Evolutionary conservation across 2,329 filamentous ascomycete genomes (phyloP).

Genomic region (Claviceps paspali): DNA sequence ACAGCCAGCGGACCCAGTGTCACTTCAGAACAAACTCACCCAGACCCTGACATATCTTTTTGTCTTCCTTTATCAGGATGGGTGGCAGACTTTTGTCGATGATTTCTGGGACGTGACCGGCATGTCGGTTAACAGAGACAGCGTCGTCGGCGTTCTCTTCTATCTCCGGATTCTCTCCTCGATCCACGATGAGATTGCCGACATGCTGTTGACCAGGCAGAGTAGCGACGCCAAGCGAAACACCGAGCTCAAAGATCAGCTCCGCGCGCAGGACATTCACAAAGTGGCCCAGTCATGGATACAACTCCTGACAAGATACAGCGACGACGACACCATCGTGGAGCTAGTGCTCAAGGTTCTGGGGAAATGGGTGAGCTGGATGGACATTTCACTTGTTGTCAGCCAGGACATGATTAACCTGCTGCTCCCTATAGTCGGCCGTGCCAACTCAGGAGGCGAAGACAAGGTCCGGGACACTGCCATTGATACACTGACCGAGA

Average conservation of each 20-base stretch:
- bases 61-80: slow-evolving; percentile 66
- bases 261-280: slow-evolving; percentile 72
- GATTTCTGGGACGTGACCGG: slow-evolving; percentile 71
- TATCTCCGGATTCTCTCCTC: slow-evolving; percentile 81
- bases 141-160: slow-evolving; percentile 61
- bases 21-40: slow-evolving; percentile 91
- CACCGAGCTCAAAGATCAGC: slow-evolving; percentile 77
- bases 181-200: slow-evolving; percentile 94
- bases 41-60: slow-evolving; percentile 94
- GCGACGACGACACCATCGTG: slow-evolving; percentile 54
- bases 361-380: slow-evolving; percentile 97
- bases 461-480: slow-evolving; percentile 81
- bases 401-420: slow-evolving; percentile 76
- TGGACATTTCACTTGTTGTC: slow-evolving; percentile 86
- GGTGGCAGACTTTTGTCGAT: slow-evolving; percentile 82
- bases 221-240: slow-evolving; percentile 71
- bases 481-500: slow-evolving; percentile 89
- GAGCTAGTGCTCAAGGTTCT: slow-evolving; percentile 86
- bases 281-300: slow-evolving; percentile 87
- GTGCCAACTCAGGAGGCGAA: slow-evolving; percentile 45
- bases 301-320: slow-evolving; percentile 70
- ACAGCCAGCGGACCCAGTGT: slow-evolving; percentile 50
- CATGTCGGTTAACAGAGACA: slow-evolving; percentile 48
- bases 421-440: slow-evolving; percentile 77
- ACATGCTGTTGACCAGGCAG: slow-evolving; percentile 70